Evolutionary conservation across 441 rosid genomes (phyloP), one percentile per base, ranked within the genome.

Genomic region (Kokia cookei): DNA sequence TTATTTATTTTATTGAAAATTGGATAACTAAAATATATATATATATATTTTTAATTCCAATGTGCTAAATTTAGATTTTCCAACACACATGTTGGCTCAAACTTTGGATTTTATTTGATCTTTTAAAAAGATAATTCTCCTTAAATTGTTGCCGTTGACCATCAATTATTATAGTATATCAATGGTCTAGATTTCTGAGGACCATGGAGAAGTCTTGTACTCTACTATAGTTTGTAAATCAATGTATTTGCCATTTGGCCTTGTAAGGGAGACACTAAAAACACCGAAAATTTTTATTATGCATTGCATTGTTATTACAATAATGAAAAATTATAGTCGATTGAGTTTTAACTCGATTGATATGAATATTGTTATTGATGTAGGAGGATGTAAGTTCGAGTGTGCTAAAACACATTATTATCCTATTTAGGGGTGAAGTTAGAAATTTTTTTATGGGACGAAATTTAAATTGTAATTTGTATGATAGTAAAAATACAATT

Each of bases 131-230:
- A 35, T 58, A 72, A 15, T n/a, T 57, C 40, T 72, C 62, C 55
- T 45, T 24, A 32, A 79, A 61, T 63, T 29, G 57, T 43, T 22
- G 74, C 82, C 82, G 73, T 78, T 68, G 57, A 80, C 79, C 50
- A 2, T 43, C 55, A 12, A 43, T 9, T 66, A 24, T 29, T 12
- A 17, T 60, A 32, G n/a, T 64, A 2, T 0, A 35, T 15, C 75
- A 68, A 76, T 0, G 8, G 75, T 76, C 51, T 42, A 14, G 13
- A 70, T 10, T 48, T 17, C 43, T 65, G 59, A 48, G 32, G 73
- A 48, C 67, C 76, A 35, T 27, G 5, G 65, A 42, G 26, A 42
- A 60, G 27, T 57, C 74, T 8, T 37, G 29, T 61, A 29, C 75
- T 17, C 72, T 42, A 17, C 37, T 13, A 71, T 15, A 61, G 10